phyloP scores from a whole-genome alignment of 2,329 filamentous ascomycete genomes.

The Cladorrhinum sp. region DNA sequence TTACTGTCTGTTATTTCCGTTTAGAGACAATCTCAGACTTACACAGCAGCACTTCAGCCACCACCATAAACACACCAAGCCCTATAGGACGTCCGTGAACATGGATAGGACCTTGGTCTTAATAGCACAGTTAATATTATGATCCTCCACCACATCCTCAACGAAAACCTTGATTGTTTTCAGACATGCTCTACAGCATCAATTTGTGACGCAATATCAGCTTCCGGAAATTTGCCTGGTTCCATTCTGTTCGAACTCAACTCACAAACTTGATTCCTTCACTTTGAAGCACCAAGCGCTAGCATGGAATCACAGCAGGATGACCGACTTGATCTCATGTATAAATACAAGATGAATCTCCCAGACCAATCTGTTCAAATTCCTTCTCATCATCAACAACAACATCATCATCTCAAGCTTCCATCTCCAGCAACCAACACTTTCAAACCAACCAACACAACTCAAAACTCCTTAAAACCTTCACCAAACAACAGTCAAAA shows the following conservation, averaged over 20 bases:
- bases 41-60: not conserved
- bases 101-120: not conserved
- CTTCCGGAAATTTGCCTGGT: too few species aligned
- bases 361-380: not conserved
- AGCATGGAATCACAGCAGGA: not conserved
- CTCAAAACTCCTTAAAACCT: not conserved
- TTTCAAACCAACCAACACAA: not conserved
- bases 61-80: not conserved
- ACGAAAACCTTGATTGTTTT: not conserved
- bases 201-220: not conserved
- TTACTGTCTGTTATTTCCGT: not conserved
- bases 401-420: not conserved
- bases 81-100: not conserved
- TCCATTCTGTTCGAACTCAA: not conserved
- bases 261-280: not conserved
- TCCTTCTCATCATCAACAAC: not conserved
- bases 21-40: not conserved
- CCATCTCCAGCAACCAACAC: not conserved
- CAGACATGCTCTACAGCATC: not conserved
- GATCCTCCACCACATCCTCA: not conserved
- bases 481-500: conserved; percentile 20
- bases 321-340: not conserved
- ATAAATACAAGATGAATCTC: not conserved
- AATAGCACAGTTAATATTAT: not conserved
- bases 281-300: not conserved